Evolutionary conservation across 2,329 filamentous ascomycete species (phyloP).

Genomic region (Aspergillus hortae): DNA sequence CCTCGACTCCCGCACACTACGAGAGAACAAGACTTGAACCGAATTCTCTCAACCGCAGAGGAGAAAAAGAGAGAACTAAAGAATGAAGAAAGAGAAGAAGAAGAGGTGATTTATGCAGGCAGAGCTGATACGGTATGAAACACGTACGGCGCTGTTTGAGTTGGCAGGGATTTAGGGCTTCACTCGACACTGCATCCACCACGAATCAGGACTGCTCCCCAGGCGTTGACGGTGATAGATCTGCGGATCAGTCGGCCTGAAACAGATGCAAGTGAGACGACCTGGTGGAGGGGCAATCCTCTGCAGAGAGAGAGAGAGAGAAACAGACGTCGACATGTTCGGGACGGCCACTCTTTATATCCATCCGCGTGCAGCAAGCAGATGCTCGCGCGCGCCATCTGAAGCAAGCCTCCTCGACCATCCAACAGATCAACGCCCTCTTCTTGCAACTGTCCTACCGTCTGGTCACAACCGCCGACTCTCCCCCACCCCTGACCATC

Average conservation of each 20-base stretch:
- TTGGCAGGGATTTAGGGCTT: slow-evolving; percentile 8
- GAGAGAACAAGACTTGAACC: neutral
- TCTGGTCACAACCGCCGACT: slow-evolving; percentile 3
- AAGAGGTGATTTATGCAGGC: slow-evolving; percentile 3
- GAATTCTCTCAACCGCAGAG: neutral
- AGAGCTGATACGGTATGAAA: slow-evolving; percentile 5
- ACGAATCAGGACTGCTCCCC: slow-evolving; percentile 4
- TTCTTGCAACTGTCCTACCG: neutral
- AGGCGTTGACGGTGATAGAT: neutral
- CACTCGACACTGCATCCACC: slow-evolving; percentile 9
- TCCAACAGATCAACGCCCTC: neutral
- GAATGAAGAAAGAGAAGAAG: neutral
- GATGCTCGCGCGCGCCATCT: slow-evolving; percentile 16
- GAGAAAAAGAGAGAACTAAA: neutral
- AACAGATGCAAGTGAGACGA: no score
- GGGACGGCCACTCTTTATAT: neutral
- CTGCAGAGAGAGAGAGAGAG: neutral
- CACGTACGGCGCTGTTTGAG: slow-evolving; percentile 4
- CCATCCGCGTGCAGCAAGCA: slow-evolving; percentile 7
- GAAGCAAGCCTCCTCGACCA: slow-evolving; percentile 3
- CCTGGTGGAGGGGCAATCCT: neutral
- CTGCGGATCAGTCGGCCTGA: neutral
- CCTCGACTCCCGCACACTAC: neutral
- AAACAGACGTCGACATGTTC: neutral
- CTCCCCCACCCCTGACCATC: slow-evolving; percentile 6